Evolutionary conservation across 495 filamentous ascomycete genomes (phyloP).

Genomic region (Hypoxylon crocopeplum): DNA sequence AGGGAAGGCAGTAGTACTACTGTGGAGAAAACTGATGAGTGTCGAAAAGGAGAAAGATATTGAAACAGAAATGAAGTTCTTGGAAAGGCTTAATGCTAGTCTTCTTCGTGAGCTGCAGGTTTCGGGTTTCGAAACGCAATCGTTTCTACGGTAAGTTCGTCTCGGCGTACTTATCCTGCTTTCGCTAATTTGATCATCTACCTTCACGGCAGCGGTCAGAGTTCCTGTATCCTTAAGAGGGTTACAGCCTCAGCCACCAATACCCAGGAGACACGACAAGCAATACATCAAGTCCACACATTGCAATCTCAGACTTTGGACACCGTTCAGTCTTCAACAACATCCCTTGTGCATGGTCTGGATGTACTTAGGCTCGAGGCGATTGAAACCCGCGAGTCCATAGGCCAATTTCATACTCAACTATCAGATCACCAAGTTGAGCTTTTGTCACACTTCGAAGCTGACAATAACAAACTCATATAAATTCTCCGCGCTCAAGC

Average conservation of each 20-base stretch:
- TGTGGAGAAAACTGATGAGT: not conserved
- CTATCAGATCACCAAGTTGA: too few species aligned
- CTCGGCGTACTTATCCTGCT: too few species aligned
- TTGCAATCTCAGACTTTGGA: not conserved
- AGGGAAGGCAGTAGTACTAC: not conserved
- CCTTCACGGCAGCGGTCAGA: not conserved
- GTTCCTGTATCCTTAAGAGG: not conserved
- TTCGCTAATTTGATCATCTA: not conserved
- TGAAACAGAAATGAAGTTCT: not conserved
- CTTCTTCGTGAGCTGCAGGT: conserved; percentile 4
- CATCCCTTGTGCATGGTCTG: not conserved
- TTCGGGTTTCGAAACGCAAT: conserved; percentile 6
- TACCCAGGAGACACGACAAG: not conserved
- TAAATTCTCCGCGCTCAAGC: too few species aligned
- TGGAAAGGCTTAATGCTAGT: conserved; percentile 4
- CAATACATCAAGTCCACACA: not conserved
- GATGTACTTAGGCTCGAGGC: not conserved
- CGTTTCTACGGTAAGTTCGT: conserved; percentile 6
- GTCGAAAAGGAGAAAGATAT: conserved; percentile 2
- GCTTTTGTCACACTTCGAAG: too few species aligned
- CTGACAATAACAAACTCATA: too few species aligned
- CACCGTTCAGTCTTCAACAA: not conserved
- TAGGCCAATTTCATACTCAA: too few species aligned
- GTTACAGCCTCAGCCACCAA: not conserved
- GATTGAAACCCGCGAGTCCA: not conserved